Base-by-base conservation (phyloP, 2,329 filamentous ascomycete genomes). In the Epicoccum nigrum region DNA sequence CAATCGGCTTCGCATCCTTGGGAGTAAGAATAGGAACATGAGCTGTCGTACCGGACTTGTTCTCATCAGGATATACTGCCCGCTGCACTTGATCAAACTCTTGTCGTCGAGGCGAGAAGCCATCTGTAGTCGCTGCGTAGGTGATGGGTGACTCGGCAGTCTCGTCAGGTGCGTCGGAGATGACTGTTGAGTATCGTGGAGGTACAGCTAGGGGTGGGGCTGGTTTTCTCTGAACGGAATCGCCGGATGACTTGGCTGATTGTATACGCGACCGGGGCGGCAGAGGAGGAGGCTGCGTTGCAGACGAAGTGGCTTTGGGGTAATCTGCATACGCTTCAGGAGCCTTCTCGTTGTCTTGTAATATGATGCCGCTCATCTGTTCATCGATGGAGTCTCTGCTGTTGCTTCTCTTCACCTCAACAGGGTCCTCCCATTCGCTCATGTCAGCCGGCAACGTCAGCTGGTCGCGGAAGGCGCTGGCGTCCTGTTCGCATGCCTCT, bases 371-470 rank as follows among this genome's bases (percentile, higher is more conserved):
- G 32, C 74, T 64, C 40, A 62, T 64, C 50, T 75, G 76, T 44
- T 76, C 72, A 19, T 74, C 69, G 37, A 64, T 51, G 5, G 60
- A 64, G 12, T 50, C 58, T 31, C 57, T 57, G 30, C 60, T 59
- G 12, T 70, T 63, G 12, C 60, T 59, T 17, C 49, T 61, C 35
- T 53, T 65, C 31, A 58, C 56, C 41, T 77, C 73, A 1, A 78
- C 61, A 3, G 78, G 77, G 59, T 81, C 79, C 40, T 81, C 79
- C 66, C 79, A 81, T 5, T 80, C 77, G 23, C 65, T 66, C 23
- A 66, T 58, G 32, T 75, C 67, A 11, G 55, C 45, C 1, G 79
- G 77, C 1, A 77, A 58, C 41, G 71, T 60, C 17, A 81, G 61
- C 34, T 77, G 74, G 25, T 64, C 56, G 28, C 62, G 59, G 53